phyloP scores from a whole-genome alignment of 2,329 filamentous ascomycete genomes.

The Cladosporium sp. region DNA sequence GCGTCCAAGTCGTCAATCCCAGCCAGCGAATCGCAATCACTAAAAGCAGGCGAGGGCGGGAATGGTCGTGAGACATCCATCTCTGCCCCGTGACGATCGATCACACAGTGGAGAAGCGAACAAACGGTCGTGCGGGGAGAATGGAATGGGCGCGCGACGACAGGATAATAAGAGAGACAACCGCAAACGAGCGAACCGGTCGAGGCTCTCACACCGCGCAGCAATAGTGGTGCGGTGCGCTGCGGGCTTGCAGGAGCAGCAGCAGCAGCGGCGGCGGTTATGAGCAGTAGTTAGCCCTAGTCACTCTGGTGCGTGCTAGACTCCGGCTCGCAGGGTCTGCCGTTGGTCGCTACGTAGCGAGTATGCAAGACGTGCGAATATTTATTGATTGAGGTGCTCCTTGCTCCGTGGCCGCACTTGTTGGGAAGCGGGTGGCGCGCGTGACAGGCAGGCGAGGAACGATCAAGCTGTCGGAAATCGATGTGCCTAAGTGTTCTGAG shows the following conservation, averaged over 20 bases:
- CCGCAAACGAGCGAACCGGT: slow-evolving; percentile 6
- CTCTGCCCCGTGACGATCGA: slow-evolving; percentile 16
- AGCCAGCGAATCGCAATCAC: slow-evolving; percentile 35
- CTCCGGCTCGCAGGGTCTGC: slow-evolving; percentile 1
- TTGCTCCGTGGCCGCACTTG: slow-evolving; percentile 6
- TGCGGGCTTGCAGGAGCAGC: background rate
- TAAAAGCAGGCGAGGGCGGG: slow-evolving; percentile 36
- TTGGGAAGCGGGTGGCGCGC: slow-evolving; percentile 19
- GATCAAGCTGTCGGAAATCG: slow-evolving; percentile 9
- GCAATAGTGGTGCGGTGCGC: background rate
- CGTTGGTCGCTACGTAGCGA: slow-evolving; percentile 13
- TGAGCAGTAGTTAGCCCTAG: background rate
- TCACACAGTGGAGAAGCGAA: slow-evolving; percentile 16
- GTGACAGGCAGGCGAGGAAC: background rate
- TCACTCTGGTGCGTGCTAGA: background rate
- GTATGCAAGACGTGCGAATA: slow-evolving; percentile 11
- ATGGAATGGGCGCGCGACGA: background rate
- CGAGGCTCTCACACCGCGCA: slow-evolving; percentile 1
- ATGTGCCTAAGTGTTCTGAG: background rate
- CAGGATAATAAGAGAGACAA: background rate
- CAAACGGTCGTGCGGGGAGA: background rate
- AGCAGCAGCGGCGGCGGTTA: slow-evolving; percentile 1
- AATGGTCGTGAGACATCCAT: slow-evolving; percentile 21
- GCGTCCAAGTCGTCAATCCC: slow-evolving; percentile 38
- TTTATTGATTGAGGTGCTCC: slow-evolving; percentile 16